Conservation (phyloP, 176 grass and related monocot species). For the Triticum timopheevii region DNA sequence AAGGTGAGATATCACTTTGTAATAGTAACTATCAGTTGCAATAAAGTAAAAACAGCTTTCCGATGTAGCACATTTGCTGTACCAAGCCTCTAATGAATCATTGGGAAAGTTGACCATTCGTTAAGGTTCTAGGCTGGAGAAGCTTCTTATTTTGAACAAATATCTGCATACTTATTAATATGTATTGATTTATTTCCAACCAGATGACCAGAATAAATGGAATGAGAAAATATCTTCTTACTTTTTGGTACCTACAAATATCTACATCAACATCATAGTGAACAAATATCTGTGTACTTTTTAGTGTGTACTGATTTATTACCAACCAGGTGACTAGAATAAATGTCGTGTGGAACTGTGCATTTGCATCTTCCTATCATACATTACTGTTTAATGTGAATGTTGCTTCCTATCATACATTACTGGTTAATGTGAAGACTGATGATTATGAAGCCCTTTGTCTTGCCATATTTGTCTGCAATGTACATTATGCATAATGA, state of each 20-base stretch:
- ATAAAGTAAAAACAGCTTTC: background rate
- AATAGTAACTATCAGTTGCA: background rate
- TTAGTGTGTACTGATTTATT: background rate
- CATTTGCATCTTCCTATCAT: background rate
- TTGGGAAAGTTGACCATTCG: background rate
- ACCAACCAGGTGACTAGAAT: background rate
- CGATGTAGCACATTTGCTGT: background rate
- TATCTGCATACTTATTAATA: background rate
- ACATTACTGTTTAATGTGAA: background rate
- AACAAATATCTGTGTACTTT: background rate
- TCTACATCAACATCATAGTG: too few species aligned
- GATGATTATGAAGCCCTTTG: background rate
- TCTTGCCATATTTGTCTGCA: background rate
- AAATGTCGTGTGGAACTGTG: background rate
- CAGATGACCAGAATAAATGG: background rate
- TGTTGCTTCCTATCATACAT: background rate
- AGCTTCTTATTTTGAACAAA: background rate
- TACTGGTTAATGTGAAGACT: background rate
- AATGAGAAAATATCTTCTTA: background rate
- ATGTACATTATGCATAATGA: background rate
- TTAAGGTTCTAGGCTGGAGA: background rate
- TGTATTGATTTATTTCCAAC: background rate
- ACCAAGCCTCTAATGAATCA: background rate
- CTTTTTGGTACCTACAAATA: too few species aligned
- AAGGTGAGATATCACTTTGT: slow-evolving; percentile 44